These are phyloP conservation scores for Globisporangium mamillatum DNA, from an alignment of 352 stramenopile genomes.

Conservation along the genomic window DNA sequence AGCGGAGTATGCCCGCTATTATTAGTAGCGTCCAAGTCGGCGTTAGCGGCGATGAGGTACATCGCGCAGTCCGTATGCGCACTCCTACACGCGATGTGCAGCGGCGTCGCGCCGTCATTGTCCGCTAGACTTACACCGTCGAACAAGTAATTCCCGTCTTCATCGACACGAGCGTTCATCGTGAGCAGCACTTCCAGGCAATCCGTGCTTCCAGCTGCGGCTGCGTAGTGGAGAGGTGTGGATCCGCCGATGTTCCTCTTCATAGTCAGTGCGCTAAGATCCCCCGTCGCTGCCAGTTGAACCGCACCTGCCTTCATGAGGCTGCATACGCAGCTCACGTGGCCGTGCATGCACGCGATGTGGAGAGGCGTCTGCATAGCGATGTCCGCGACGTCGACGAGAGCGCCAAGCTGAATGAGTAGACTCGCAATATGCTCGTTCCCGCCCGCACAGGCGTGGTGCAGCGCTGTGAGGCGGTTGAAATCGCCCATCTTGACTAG, in stretches of 20 bases:
- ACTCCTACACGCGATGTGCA: constrained; percentile 48
- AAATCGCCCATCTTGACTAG: constrained; percentile 20
- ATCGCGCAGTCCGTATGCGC: constrained; percentile 43
- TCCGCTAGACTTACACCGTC: constrained; percentile 47
- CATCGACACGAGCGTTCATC: constrained; percentile 43
- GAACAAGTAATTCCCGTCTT: constrained; percentile 42
- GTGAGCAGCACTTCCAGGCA: constrained; percentile 62
- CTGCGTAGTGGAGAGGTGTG: constrained; percentile 55
- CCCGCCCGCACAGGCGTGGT: constrained; percentile 46
- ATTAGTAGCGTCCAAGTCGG: constrained; percentile 38
- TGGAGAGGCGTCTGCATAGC: constrained; percentile 56
- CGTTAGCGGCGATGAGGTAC: constrained; percentile 63
- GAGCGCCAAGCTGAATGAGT: constrained; percentile 39
- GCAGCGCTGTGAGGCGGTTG: constrained; percentile 40
- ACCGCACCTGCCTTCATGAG: constrained; percentile 20
- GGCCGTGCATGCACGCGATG: constrained; percentile 43
- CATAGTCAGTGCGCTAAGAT: constrained; percentile 15
- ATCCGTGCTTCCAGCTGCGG: constrained; percentile 38
- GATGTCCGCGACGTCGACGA: constrained; percentile 32
- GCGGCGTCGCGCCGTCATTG: constrained; percentile 47
- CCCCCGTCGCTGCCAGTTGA: neutral
- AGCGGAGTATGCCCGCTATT: constrained; percentile 30
- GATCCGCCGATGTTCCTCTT: constrained; percentile 40
- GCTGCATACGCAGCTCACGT: constrained; percentile 22
- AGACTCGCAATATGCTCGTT: constrained; percentile 46